Conservation (phyloP, 176 grass and related monocot species). For the Aegilops speltoides region DNA sequence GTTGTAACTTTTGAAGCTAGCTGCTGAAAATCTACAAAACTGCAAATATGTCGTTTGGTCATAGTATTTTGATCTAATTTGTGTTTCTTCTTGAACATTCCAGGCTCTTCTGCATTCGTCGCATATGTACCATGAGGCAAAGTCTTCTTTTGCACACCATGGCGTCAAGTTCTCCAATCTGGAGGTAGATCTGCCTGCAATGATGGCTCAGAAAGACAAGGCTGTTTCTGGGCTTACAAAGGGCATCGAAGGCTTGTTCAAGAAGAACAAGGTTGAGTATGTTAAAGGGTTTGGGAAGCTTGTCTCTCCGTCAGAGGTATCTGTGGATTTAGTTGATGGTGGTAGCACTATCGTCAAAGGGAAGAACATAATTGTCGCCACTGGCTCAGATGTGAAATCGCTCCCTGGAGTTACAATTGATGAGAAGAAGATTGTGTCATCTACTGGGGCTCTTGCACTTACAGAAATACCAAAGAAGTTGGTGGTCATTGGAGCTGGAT, state of each 20-base stretch:
- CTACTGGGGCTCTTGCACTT: slow-evolving; percentile 70
- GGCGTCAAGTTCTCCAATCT: slow-evolving; percentile 75
- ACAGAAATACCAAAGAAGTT: slow-evolving; percentile 73
- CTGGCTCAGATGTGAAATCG: slow-evolving; percentile 83
- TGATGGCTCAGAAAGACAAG: slow-evolving; percentile 90
- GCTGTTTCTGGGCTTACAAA: slow-evolving; percentile 76
- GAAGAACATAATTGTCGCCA: slow-evolving; percentile 71
- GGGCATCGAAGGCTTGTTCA: slow-evolving; percentile 83
- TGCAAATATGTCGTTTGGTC: background rate
- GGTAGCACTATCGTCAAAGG: slow-evolving; percentile 56
- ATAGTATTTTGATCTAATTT: background rate
- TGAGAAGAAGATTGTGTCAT: slow-evolving; percentile 89
- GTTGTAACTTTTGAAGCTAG: slow-evolving; percentile 2
- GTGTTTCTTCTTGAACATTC: background rate
- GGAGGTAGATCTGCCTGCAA: slow-evolving; percentile 72
- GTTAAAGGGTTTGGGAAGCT: slow-evolving; percentile 81
- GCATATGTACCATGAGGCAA: slow-evolving; percentile 89
- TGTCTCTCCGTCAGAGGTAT: slow-evolving; percentile 66
- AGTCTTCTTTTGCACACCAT: slow-evolving; percentile 64
- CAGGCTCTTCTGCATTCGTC: slow-evolving; percentile 82
- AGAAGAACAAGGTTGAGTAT: slow-evolving; percentile 88
- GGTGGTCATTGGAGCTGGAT: slow-evolving; percentile 85
- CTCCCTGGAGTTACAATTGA: slow-evolving; percentile 80
- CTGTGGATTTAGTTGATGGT: slow-evolving; percentile 67
- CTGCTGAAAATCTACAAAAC: background rate